Conservation (phyloP, 352 stramenopile species). For the Phytopythium mirpurense region DNA sequence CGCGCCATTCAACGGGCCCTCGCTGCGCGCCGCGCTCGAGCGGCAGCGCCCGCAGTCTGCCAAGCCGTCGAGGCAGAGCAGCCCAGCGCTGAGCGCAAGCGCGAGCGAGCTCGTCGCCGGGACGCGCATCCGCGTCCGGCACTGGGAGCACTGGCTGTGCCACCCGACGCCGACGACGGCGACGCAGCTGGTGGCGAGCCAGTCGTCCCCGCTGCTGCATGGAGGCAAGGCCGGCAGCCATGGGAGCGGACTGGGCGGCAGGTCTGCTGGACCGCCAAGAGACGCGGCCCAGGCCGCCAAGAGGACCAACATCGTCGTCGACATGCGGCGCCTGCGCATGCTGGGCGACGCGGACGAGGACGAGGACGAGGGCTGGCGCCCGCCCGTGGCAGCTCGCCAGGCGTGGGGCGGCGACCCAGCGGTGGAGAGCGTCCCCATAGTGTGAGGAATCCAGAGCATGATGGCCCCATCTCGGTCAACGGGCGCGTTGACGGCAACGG, state of each 20-base stretch:
- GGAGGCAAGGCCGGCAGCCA: neutral
- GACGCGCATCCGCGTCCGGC: constrained; percentile 22
- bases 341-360: constrained; percentile 4
- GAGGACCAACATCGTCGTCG: constrained; percentile 39
- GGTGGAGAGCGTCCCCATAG: neutral
- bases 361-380: neutral
- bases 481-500: neutral
- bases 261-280: no score
- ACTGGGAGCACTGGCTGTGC: constrained; percentile 30
- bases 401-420: neutral
- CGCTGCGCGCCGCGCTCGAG: constrained; percentile 3
- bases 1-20: neutral
- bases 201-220: constrained; percentile 15
- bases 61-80: constrained; percentile 18
- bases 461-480: neutral
- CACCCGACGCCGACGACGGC: constrained; percentile 13
- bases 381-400: neutral
- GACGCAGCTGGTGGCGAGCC: constrained; percentile 5
- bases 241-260: no score
- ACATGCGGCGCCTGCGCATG: constrained; percentile 33
- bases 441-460: neutral
- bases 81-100: neutral
- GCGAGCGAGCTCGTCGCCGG: constrained; percentile 9
- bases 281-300: constrained; percentile 6
- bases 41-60: constrained; percentile 39